A percentile compares a stretch with the other conserved stretches of the same genome.
These are phyloP conservation scores for Trichoderma hamatum DNA, from an alignment of 2,329 filamentous ascomycete genomes.

Conservation along the genomic window DNA sequence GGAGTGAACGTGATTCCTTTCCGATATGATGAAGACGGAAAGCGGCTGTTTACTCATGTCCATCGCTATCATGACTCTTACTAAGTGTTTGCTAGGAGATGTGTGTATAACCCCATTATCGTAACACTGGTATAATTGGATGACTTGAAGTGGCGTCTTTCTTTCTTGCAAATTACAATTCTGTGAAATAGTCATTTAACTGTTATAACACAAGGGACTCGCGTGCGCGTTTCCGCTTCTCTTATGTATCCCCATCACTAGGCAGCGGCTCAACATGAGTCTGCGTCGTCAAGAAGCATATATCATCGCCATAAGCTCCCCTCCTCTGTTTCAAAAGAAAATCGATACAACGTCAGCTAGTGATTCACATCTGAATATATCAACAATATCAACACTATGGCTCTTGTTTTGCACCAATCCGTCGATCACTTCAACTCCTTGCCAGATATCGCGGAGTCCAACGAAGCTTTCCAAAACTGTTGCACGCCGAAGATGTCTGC, in stretches of 20 bases:
- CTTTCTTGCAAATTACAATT: not conserved
- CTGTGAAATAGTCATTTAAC: too few species aligned
- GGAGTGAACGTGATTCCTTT: constrained; percentile 29
- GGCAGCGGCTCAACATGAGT: too few species aligned
- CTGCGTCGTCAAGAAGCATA: too few species aligned
- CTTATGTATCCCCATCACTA: too few species aligned
- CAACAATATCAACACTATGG: not conserved
- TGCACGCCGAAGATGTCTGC: not conserved
- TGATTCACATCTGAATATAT: too few species aligned
- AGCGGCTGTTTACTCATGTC: not conserved
- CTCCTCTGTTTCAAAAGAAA: too few species aligned
- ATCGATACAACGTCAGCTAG: too few species aligned
- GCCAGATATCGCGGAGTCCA: not conserved
- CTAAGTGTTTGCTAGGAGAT: not conserved
- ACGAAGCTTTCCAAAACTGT: not conserved
- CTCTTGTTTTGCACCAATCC: not conserved
- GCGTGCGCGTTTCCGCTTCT: too few species aligned
- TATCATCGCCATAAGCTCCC: too few species aligned
- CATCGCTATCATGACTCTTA: not conserved
- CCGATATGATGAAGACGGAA: not conserved
- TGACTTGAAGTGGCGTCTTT: not conserved
- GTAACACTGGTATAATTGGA: too few species aligned
- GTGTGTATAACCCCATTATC: too few species aligned
- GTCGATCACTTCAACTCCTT: not conserved
- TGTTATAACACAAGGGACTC: too few species aligned